phyloP scores from a whole-genome alignment of 2,329 filamentous ascomycete species.

The Penicillium sp. region DNA sequence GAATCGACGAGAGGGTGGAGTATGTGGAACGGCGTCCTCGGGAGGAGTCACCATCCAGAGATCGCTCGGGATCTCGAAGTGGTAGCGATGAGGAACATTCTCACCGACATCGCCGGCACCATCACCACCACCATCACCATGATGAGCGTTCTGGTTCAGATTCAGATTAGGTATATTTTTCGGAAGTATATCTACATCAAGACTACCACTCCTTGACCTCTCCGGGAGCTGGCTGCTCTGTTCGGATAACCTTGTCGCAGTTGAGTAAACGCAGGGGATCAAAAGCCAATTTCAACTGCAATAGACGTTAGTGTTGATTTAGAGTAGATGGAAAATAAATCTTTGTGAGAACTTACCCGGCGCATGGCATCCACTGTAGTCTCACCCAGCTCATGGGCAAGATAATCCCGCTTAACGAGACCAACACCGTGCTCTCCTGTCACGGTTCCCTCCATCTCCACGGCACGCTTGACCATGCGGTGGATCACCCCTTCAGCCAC shows the following conservation, averaged over 20 bases:
- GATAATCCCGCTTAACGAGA: slow-evolving; percentile 66
- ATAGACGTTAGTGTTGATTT: slow-evolving; percentile 16
- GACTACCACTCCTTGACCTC: slow-evolving; percentile 51
- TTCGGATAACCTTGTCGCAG: slow-evolving; percentile 65
- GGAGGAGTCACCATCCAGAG: slow-evolving; percentile 22
- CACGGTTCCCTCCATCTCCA: slow-evolving; percentile 70
- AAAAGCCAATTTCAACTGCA: slow-evolving; percentile 61
- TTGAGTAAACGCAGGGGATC: slow-evolving; percentile 67
- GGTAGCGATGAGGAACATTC: slow-evolving; percentile 19
- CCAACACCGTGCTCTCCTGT: slow-evolving; percentile 72
- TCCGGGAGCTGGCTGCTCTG: slow-evolving; percentile 49
- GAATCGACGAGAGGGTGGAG: slow-evolving; percentile 19
- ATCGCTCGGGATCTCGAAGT: slow-evolving; percentile 23
- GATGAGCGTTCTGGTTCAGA: slow-evolving; percentile 17
- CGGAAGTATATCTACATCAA: neutral
- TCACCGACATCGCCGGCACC: slow-evolving; percentile 9
- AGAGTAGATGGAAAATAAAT: neutral
- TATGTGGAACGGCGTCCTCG: slow-evolving; percentile 24
- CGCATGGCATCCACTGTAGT: slow-evolving; percentile 65
- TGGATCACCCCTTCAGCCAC: slow-evolving; percentile 62
- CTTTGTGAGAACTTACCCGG: slow-evolving; percentile 47
- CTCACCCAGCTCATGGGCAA: slow-evolving; percentile 61
- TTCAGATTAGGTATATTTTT: slow-evolving; percentile 13
- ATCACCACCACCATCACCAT: slow-evolving; percentile 20
- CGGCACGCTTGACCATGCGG: slow-evolving; percentile 67